Evolutionary conservation across 139 green algal genomes (phyloP).

Genomic region (Gonium pectorale): DNA sequence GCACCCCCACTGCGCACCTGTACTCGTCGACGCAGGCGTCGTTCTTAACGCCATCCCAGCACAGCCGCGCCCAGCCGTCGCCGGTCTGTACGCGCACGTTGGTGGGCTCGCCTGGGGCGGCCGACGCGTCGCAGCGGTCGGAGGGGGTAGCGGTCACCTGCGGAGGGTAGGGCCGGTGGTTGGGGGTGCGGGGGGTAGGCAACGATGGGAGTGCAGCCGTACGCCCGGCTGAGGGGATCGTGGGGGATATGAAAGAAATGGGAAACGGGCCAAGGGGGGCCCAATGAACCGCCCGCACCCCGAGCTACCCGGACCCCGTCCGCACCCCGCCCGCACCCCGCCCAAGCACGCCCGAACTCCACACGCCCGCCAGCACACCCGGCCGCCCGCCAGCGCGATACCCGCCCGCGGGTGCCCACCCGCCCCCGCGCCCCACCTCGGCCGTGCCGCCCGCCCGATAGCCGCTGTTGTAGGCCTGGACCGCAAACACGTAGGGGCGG

Average conservation of each 20-base stretch:
- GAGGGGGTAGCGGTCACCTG: conserved; percentile 19
- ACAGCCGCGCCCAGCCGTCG: conserved; percentile 9
- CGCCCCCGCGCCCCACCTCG: background rate
- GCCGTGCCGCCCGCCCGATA: background rate
- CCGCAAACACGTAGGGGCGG: background rate
- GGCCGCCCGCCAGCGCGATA: background rate
- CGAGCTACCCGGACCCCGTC: background rate
- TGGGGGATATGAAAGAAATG: background rate
- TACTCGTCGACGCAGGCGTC: conserved; percentile 42
- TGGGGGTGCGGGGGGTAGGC: background rate
- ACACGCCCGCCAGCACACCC: background rate
- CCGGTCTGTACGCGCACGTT: conserved; percentile 22
- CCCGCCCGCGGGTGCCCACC: background rate
- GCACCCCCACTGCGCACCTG: background rate
- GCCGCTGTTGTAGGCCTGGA: conserved; percentile 13
- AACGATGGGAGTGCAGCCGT: too few relatives aligned
- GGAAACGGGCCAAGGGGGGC: background rate
- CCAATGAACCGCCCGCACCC: background rate
- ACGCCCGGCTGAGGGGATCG: background rate
- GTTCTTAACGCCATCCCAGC: conserved; percentile 39
- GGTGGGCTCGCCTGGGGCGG: conserved; percentile 16
- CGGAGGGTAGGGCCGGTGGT: background rate
- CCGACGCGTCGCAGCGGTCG: conserved; percentile 13
- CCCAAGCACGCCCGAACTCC: background rate
- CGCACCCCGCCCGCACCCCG: background rate